Evolutionary conservation across 2,329 filamentous ascomycete species (phyloP).

Genomic region (Aureobasidium sp.): DNA sequence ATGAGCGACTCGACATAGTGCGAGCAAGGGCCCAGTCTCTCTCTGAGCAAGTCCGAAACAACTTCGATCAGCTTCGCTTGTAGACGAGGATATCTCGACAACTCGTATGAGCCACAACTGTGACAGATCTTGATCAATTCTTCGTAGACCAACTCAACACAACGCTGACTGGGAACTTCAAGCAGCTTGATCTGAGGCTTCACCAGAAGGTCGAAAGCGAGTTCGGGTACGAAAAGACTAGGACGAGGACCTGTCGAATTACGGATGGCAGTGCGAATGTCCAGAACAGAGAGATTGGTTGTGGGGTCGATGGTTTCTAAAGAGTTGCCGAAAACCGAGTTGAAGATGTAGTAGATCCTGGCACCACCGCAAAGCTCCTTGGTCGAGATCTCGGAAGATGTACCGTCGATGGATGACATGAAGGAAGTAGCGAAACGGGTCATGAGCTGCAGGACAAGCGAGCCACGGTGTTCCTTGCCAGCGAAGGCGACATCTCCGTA

Average conservation of each 20-base stretch:
- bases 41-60: slow-evolving; percentile 88
- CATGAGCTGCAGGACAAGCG: slow-evolving; percentile 93
- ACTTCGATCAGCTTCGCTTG: slow-evolving; percentile 98
- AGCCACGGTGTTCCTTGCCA: slow-evolving; percentile 92
- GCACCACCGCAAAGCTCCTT: slow-evolving; percentile 95
- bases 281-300: slow-evolving; percentile 84
- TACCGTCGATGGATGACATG: slow-evolving; percentile 97
- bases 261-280: slow-evolving; percentile 94
- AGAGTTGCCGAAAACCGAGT: slow-evolving; percentile 95
- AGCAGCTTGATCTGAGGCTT: slow-evolving; percentile 98
- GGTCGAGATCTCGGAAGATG: slow-evolving; percentile 95
- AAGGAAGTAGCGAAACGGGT: slow-evolving; percentile 96
- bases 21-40: slow-evolving; percentile 83
- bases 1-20: slow-evolving; percentile 94
- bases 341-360: slow-evolving; percentile 98
- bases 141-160: slow-evolving; percentile 96
- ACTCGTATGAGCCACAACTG: slow-evolving; percentile 91
- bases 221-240: slow-evolving; percentile 92
- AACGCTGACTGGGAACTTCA: slow-evolving; percentile 89
- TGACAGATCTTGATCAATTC: slow-evolving; percentile 99
- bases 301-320: slow-evolving; percentile 95
- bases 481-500: slow-evolving; percentile 98
- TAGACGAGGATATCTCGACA: slow-evolving; percentile 82
- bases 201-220: slow-evolving; percentile 94
- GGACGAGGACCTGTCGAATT: slow-evolving; percentile 95